Percentiles rank a stretch among this genome's conserved stretches.
Conservation (phyloP, 352 stramenopile species). For the Phytophthora brassicae region DNA sequence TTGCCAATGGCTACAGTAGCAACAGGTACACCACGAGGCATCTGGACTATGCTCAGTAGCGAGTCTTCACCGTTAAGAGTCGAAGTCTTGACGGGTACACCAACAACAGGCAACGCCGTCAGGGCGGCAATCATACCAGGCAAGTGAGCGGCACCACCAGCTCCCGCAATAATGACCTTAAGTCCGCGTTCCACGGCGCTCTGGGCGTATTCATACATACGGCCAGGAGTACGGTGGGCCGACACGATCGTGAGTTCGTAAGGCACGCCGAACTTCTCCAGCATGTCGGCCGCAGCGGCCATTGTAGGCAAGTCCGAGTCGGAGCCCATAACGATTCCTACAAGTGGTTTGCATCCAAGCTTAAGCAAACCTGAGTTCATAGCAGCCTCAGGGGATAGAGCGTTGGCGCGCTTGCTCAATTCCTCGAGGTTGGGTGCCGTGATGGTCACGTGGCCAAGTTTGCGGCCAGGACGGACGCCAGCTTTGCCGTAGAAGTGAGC, state of each 20-base stretch:
- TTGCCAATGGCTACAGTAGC: slow-evolving; percentile 99
- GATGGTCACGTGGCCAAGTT: slow-evolving; percentile 98
- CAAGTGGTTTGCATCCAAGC: slow-evolving; percentile 35
- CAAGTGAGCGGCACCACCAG: slow-evolving; percentile 96
- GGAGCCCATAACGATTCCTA: slow-evolving; percentile 92
- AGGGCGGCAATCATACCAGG: slow-evolving; percentile 93
- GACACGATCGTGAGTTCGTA: slow-evolving; percentile 98
- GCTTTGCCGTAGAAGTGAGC: slow-evolving; percentile 98
- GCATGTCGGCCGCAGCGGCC: slow-evolving; percentile 93
- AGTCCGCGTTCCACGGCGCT: slow-evolving; percentile 88
- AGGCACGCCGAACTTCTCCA: slow-evolving; percentile 95
- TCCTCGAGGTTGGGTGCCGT: slow-evolving; percentile 86
- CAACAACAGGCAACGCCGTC: slow-evolving; percentile 91
- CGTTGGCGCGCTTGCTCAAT: slow-evolving; percentile 69
- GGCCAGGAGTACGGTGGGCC: slow-evolving; percentile 96
- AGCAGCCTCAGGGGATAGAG: slow-evolving; percentile 46
- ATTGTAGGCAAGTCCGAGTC: slow-evolving; percentile 98
- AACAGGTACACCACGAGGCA: slow-evolving; percentile 97
- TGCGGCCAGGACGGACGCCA: slow-evolving; percentile 88
- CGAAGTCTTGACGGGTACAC: slow-evolving; percentile 97
- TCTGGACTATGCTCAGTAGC: slow-evolving; percentile 99
- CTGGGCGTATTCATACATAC: slow-evolving; percentile 96
- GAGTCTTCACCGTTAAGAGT: slow-evolving; percentile 98
- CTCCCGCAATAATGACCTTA: slow-evolving; percentile 94
- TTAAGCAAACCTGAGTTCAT: slow-evolving; percentile 43